Evolutionary conservation across 176 grass and related monocot species (phyloP).

Genomic region (Raddia guianensis): DNA sequence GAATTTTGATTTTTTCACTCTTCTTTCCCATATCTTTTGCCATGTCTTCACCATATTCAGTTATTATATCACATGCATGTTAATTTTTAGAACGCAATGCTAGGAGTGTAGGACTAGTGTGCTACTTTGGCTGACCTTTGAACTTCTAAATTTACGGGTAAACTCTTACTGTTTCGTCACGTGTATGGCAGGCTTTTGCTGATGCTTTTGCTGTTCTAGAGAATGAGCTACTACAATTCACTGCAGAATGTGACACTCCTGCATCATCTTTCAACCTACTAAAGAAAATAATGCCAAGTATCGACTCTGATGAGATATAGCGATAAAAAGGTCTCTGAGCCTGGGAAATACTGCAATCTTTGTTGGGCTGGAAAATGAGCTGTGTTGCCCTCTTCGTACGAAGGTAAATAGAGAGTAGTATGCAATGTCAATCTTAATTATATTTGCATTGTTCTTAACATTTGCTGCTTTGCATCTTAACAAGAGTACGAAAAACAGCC

Average conservation of each 20-base stretch:
- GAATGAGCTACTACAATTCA: constrained; percentile 74
- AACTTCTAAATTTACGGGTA: constrained; percentile 27
- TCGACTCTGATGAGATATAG: constrained; percentile 64
- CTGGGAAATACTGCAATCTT: neutral
- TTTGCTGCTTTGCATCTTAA: neutral
- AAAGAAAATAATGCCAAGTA: constrained; percentile 88
- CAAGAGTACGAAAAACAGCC: neutral
- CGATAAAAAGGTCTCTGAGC: neutral
- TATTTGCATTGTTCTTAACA: neutral
- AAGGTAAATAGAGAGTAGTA: constrained; percentile 29
- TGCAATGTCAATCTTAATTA: neutral
- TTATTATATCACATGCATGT: neutral
- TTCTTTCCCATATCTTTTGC: neutral
- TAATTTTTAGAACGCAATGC: neutral
- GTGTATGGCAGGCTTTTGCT: constrained; percentile 82
- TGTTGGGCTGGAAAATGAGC: constrained; percentile 36
- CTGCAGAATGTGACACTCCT: constrained; percentile 54
- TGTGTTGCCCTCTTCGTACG: neutral
- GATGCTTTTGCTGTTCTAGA: constrained; percentile 89
- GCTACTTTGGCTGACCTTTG: constrained; percentile 10
- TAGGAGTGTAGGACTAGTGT: neutral
- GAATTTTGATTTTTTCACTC: constrained; percentile 17
- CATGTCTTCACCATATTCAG: neutral
- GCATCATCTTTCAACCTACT: constrained; percentile 71
- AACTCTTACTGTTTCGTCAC: constrained; percentile 5